phyloP scores from a whole-genome alignment of 1,284 basidiomycete species.

The Cystobasidium slooffiae region DNA sequence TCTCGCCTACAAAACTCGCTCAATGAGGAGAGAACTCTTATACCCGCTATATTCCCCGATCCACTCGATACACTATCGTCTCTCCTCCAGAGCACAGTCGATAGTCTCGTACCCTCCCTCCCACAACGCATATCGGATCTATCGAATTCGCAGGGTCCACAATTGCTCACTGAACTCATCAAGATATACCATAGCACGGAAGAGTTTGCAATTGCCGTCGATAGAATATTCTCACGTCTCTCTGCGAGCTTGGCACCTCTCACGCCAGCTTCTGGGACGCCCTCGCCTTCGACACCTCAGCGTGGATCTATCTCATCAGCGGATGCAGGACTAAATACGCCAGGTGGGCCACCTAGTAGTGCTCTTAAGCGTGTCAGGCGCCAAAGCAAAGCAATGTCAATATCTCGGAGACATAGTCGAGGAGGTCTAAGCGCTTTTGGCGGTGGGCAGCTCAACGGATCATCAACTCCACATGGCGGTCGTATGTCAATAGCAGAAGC shows the following conservation, averaged over 20 bases:
- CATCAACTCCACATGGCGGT: not conserved
- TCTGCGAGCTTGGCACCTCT: conserved; percentile 38
- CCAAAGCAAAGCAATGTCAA: conserved; percentile 40
- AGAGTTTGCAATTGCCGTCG: conserved; percentile 72
- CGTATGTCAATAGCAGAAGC: conserved; percentile 35
- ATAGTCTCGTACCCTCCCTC: conserved; percentile 75
- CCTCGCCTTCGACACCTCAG: conserved; percentile 60
- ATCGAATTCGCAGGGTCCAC: conserved; percentile 67
- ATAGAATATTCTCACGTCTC: conserved; percentile 65
- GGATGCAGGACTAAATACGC: conserved; percentile 50
- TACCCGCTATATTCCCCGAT: conserved; percentile 80
- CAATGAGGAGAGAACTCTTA: conserved; percentile 65
- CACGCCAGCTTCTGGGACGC: conserved; percentile 19
- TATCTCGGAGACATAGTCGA: conserved; percentile 57
- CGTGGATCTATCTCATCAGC: conserved; percentile 50
- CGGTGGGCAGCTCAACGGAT: not conserved
- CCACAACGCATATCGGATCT: conserved; percentile 73
- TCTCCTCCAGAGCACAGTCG: conserved; percentile 78
- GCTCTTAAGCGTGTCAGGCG: conserved; percentile 31
- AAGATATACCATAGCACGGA: conserved; percentile 72
- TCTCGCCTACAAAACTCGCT: conserved; percentile 69
- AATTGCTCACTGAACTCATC: conserved; percentile 72
- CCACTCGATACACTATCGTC: conserved; percentile 72
- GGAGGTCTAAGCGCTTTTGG: conserved; percentile 5
- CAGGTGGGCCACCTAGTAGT: not conserved